Evolutionary conservation across 495 filamentous ascomycete genomes (phyloP), one percentile per base, ranked within the genome.

Genomic region (Trichoderma reesei): DNA sequence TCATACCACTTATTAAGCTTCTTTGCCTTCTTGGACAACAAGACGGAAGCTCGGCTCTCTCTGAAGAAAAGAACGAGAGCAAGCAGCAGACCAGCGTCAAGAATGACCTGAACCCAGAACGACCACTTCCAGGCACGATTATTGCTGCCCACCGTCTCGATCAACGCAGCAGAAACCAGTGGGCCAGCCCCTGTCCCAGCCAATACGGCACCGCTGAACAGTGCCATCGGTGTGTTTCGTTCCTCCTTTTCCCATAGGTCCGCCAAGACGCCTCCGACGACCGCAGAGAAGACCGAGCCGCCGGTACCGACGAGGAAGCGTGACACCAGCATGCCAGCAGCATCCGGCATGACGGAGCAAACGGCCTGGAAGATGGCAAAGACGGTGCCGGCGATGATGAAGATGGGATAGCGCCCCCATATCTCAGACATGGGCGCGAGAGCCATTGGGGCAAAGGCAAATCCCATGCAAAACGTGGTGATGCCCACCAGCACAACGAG

Each of bases 391-490:
- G 89, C 86, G 0, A 76, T 80, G 51, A 91, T 80, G 66, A 96
- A 95, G 31, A 96, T 88, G 0, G 91, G 90, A 65, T 88, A 83
- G 7, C 91, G 83, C 0, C 91, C 91, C 68, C 90, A 87, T 68
- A 96, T 86, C 77, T 97, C 93, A 1, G 88, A 91, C 66, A 98
- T 88, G 0, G 93, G 93, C 0, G 92, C 93, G 0, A 97, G 80
- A 10, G 92, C 78, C 91, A 98, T 96, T 0, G 93, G 93, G 0
- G 92, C 90, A 51, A 91, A 69, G 0, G 80, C 90, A 69, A 98
- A 97, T 9, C 93, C 93, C 37, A 81, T 68, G 42, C 89, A 92
- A 73, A 95, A 98, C 3, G 85, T 80, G 0, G 91, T 94, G 59
- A 96, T 89, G 13, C 90, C 90, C n/a, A 88, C 77, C 16, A 90